A percentile compares a stretch with the other conserved stretches of the same genome.
Evolutionary conservation across 2,329 filamentous ascomycete species (phyloP).

Genomic region (Diaporthe nobilis): DNA sequence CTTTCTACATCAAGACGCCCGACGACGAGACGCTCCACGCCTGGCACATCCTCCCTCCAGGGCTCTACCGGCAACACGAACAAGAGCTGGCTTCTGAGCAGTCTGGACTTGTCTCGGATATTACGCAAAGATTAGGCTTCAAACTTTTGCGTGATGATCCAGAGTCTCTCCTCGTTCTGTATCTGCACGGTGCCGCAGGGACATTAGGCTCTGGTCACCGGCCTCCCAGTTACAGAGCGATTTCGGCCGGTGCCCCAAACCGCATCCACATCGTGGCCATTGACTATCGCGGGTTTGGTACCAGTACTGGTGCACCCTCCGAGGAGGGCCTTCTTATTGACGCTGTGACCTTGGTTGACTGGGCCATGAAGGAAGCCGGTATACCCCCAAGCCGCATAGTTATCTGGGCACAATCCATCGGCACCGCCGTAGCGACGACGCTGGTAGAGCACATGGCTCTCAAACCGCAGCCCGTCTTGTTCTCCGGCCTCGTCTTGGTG

Average conservation of each 20-base stretch:
- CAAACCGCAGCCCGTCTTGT: constrained; percentile 55
- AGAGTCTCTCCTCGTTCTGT: constrained; percentile 59
- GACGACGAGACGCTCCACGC: constrained; percentile 79
- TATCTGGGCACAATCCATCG: constrained; percentile 71
- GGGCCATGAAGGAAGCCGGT: constrained; percentile 64
- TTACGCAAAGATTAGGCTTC: constrained; percentile 56
- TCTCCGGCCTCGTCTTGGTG: constrained; percentile 68
- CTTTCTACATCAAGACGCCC: constrained; percentile 75
- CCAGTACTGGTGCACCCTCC: constrained; percentile 65
- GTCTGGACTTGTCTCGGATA: constrained; percentile 43
- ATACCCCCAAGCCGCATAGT: constrained; percentile 69
- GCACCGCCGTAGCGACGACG: constrained; percentile 60
- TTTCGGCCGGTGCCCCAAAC: constrained; percentile 63
- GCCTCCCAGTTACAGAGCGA: constrained; percentile 68
- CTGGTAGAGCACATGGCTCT: constrained; percentile 50
- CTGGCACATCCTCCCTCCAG: constrained; percentile 82
- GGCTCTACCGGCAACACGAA: constrained; percentile 72
- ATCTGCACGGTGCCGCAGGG: constrained; percentile 70
- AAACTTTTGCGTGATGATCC: constrained; percentile 61
- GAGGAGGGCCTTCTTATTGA: constrained; percentile 69
- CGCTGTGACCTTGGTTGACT: constrained; percentile 66
- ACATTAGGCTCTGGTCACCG: constrained; percentile 69
- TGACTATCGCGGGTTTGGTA: constrained; percentile 74
- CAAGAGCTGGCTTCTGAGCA: constrained; percentile 56
- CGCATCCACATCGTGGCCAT: constrained; percentile 71